Evolutionary conservation across 768 basidiomycete genomes (phyloP).

Genomic region (Lentinus tigrinus): DNA sequence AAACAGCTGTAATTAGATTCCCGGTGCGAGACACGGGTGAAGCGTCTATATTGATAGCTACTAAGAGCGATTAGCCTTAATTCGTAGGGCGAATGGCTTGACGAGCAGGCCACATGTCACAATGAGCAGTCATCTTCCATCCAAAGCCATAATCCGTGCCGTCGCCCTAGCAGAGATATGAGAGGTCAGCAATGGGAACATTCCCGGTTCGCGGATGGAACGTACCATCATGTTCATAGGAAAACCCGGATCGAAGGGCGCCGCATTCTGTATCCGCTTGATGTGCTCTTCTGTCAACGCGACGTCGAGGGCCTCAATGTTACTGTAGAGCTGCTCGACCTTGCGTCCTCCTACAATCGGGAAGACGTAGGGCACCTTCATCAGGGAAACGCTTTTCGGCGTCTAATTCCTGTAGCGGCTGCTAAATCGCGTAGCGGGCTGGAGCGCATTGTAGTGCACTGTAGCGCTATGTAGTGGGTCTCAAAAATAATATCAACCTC

Average conservation of each 20-base stretch:
- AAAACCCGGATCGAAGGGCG: constrained; percentile 15
- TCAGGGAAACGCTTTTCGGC: too few relatives aligned
- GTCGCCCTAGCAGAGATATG: not conserved
- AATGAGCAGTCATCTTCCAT: not conserved
- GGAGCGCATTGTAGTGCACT: too few relatives aligned
- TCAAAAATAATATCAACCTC: too few relatives aligned
- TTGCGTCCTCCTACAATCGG: constrained; percentile 19
- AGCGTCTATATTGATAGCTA: too few relatives aligned
- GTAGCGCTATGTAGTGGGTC: too few relatives aligned
- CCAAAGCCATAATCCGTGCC: not conserved
- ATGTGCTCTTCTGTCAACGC: constrained; percentile 24
- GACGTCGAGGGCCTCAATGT: constrained; percentile 16
- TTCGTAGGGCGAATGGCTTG: not conserved
- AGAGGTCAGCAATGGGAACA: too few relatives aligned
- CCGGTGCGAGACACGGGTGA: too few relatives aligned
- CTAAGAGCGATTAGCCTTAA: not conserved
- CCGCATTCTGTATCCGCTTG: constrained; percentile 17
- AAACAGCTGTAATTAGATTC: too few relatives aligned
- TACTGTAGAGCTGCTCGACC: constrained; percentile 20
- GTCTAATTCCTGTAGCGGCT: too few relatives aligned
- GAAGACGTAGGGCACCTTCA: constrained; percentile 25
- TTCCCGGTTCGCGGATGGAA: too few relatives aligned
- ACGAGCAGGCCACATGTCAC: not conserved
- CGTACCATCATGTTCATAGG: too few relatives aligned
- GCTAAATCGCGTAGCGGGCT: too few relatives aligned